These are phyloP conservation scores for Ceriops zippeliana DNA, from an alignment of 345 rosid genomes.

Conservation along the genomic window DNA sequence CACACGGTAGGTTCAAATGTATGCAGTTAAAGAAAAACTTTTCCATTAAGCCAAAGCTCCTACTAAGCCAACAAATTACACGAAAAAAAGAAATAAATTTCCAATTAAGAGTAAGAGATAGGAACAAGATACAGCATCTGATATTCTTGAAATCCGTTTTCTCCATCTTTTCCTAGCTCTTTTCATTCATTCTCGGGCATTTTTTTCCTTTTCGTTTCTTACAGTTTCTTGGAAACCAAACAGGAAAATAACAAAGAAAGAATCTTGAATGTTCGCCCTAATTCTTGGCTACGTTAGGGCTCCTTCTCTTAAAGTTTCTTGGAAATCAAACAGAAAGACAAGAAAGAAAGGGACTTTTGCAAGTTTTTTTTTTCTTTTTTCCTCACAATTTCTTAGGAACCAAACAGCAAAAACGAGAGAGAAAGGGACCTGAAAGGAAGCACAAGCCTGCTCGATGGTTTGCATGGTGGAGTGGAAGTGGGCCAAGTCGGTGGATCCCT, in stretches of 20 bases:
- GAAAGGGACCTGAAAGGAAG: conserved; percentile 72
- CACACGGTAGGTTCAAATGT: too few relatives aligned
- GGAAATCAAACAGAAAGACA: too few relatives aligned
- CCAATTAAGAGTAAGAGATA: too few relatives aligned
- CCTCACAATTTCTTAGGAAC: conserved; percentile 6
- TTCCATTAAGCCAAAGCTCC: too few relatives aligned
- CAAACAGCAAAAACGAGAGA: conserved; percentile 11
- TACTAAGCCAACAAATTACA: too few relatives aligned
- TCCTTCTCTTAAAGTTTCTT: too few relatives aligned
- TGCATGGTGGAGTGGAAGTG: conserved; percentile 83
- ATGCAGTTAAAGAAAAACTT: too few relatives aligned
- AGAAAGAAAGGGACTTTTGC: too few relatives aligned
- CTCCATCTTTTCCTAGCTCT: background rate
- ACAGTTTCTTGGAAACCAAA: conserved; percentile 15
- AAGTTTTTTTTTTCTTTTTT: background rate
- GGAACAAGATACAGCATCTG: too few relatives aligned
- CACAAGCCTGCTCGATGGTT: conserved; percentile 92
- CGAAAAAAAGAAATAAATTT: too few relatives aligned
- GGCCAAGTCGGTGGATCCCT: conserved; percentile 45
- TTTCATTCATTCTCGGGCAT: background rate
- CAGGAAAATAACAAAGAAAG: conserved; percentile 4
- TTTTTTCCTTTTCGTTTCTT: background rate
- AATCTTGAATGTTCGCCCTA: background rate
- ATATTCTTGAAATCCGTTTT: background rate
- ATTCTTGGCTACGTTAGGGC: background rate